phyloP scores from a whole-genome alignment of 768 basidiomycete genomes.

The Podaxis pistillaris region DNA sequence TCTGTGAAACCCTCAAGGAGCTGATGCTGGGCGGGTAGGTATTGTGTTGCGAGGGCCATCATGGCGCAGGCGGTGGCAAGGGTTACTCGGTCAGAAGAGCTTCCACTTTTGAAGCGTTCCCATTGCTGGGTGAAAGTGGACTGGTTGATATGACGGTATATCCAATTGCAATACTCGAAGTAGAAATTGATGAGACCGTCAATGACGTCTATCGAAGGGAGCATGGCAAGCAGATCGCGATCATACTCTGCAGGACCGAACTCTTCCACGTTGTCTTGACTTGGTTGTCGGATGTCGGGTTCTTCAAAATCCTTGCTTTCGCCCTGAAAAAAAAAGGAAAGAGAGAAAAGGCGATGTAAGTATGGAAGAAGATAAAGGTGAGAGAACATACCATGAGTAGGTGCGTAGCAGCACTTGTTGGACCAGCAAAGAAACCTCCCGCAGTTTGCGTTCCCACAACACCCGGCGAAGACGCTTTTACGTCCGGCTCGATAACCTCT shows the following conservation, averaged over 20 bases:
- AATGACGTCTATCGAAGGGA: slow-evolving; percentile 66
- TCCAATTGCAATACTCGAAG: slow-evolving; percentile 88
- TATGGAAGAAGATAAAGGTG: slow-evolving; percentile 12
- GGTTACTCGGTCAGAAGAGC: slow-evolving; percentile 62
- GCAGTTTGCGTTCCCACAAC: slow-evolving; percentile 65
- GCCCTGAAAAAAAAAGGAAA: slow-evolving; percentile 31
- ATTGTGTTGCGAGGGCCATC: slow-evolving; percentile 72
- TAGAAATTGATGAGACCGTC: slow-evolving; percentile 75
- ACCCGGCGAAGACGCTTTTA: slow-evolving; percentile 55
- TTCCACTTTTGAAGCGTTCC: slow-evolving; percentile 71
- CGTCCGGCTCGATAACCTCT: slow-evolving; percentile 48
- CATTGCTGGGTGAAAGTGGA: slow-evolving; percentile 60
- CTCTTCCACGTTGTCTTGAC: slow-evolving; percentile 50
- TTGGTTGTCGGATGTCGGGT: slow-evolving; percentile 48
- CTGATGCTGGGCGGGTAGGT: slow-evolving; percentile 64
- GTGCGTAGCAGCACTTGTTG: slow-evolving; percentile 73
- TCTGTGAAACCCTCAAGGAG: slow-evolving; percentile 54
- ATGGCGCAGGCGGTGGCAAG: slow-evolving; percentile 73
- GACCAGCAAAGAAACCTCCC: slow-evolving; percentile 75
- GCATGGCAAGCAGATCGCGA: slow-evolving; percentile 63
- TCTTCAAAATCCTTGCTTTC: slow-evolving; percentile 53
- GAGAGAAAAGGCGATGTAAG: neutral
- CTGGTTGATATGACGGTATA: slow-evolving; percentile 77
- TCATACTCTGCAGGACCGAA: slow-evolving; percentile 59
- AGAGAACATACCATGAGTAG: slow-evolving; percentile 51